phyloP scores from a whole-genome alignment of 495 filamentous ascomycete species.

The Hypoxylon lienhwacheense region DNA sequence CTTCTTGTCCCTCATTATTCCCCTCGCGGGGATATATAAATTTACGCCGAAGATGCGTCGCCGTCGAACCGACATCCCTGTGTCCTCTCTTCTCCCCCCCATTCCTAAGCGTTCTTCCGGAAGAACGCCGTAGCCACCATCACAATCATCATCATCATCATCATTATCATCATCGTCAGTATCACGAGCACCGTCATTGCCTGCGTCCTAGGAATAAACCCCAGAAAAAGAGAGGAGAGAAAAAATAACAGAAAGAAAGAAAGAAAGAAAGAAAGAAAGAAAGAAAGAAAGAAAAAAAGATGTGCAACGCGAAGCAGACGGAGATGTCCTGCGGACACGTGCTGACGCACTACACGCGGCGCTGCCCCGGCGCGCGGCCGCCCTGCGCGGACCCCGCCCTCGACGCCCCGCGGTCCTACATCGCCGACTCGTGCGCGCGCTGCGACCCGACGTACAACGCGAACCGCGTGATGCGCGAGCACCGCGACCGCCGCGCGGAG shows the following conservation, averaged over 20 bases:
- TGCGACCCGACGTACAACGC: slow-evolving; percentile 30
- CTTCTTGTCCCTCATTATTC: no score
- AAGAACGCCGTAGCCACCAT: no score
- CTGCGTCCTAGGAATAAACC: slow-evolving; percentile 1
- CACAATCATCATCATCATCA: no score
- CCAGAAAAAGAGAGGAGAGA: neutral
- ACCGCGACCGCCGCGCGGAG: neutral
- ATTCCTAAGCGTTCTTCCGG: no score
- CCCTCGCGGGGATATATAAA: no score
- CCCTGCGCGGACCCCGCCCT: slow-evolving; percentile 6
- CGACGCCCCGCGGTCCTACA: slow-evolving; percentile 3
- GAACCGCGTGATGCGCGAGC: slow-evolving; percentile 9
- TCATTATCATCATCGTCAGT: no score
- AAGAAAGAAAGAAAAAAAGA: neutral
- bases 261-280: neutral
- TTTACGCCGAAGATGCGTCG: no score
- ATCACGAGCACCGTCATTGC: no score
- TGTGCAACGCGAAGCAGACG: slow-evolving; percentile 31
- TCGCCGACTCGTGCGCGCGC: slow-evolving; percentile 33
- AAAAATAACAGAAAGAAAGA: no score
- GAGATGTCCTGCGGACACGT: slow-evolving; percentile 31
- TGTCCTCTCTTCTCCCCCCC: no score
- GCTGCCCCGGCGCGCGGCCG: slow-evolving; percentile 6
- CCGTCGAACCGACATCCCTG: no score
- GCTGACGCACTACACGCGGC: slow-evolving; percentile 22